phyloP scores from a whole-genome alignment of 2,329 filamentous ascomycete genomes.

The Fusarium virguliforme region DNA sequence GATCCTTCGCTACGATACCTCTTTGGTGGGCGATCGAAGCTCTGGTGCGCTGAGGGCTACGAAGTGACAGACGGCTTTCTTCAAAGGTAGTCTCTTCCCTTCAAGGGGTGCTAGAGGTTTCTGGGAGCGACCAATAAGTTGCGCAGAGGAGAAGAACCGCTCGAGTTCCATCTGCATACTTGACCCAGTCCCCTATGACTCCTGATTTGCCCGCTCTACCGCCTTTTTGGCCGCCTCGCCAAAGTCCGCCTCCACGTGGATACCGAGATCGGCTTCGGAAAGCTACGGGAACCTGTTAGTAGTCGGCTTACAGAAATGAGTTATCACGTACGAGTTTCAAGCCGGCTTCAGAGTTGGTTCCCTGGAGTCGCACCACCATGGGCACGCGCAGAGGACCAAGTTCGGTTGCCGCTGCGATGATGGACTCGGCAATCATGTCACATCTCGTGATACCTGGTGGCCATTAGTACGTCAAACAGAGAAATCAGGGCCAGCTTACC shows the following conservation, averaged over 20 bases:
- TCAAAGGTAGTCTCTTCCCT: not conserved
- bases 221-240: slow-evolving; percentile 55
- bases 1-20: too few relatives aligned
- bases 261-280: slow-evolving; percentile 54
- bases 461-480: fast-evolving
- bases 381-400: slow-evolving; percentile 59
- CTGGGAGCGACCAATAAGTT: not conserved
- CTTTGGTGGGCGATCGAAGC: too few relatives aligned
- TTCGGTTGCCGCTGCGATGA: slow-evolving; percentile 60
- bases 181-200: not conserved
- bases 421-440: slow-evolving; percentile 68
- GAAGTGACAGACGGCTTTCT: not conserved
- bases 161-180: not conserved
- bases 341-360: slow-evolving; percentile 62
- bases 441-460: slow-evolving; percentile 63
- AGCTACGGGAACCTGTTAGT: slow-evolving; percentile 48
- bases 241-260: slow-evolving; percentile 60
- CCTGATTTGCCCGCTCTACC: slow-evolving; percentile 41
- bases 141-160: too few relatives aligned
- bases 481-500: slow-evolving; percentile 42
- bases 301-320: fast-evolving
- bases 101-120: not conserved
- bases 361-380: slow-evolving; percentile 64
- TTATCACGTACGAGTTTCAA: slow-evolving; percentile 57
- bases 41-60: not conserved